phyloP scores from a whole-genome alignment of 108 stramenopile species.

The Cyclotella sp. region DNA sequence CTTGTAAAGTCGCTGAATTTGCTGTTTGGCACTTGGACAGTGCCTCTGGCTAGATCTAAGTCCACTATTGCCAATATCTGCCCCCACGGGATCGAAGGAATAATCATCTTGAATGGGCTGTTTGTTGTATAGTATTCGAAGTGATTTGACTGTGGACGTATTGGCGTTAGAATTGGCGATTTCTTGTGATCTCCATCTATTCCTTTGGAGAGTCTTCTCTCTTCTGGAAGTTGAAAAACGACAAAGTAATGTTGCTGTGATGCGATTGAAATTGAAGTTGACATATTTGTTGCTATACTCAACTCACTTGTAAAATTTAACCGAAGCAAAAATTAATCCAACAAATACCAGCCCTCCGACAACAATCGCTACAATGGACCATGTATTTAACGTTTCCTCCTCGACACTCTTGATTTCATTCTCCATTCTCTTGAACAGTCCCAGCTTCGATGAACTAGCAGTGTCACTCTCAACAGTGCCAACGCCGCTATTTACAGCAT shows the following conservation, averaged over 20 bases:
- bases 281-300: neutral
- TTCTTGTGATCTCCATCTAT: constrained; percentile 42
- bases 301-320: constrained; percentile 33
- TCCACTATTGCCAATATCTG: neutral
- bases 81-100: constrained; percentile 36
- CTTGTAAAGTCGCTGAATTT: neutral
- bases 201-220: constrained; percentile 35
- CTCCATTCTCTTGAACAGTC: neutral
- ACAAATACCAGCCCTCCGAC: constrained; percentile 33
- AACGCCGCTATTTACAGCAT: neutral
- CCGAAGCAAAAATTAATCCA: constrained; percentile 21
- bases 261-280: neutral
- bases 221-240: constrained; percentile 8
- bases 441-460: neutral
- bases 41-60: neutral
- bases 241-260: neutral
- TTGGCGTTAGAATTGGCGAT: constrained; percentile 16
- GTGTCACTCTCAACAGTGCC: neutral
- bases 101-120: constrained; percentile 39
- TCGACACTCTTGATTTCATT: neutral
- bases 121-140: constrained; percentile 18
- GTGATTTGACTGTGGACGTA: constrained; percentile 11
- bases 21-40: neutral
- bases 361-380: constrained; percentile 41
- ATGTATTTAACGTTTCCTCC: constrained; percentile 12